Base-by-base conservation (phyloP, 2,329 filamentous ascomycete species). In the Cyphellophora europaea region DNA sequence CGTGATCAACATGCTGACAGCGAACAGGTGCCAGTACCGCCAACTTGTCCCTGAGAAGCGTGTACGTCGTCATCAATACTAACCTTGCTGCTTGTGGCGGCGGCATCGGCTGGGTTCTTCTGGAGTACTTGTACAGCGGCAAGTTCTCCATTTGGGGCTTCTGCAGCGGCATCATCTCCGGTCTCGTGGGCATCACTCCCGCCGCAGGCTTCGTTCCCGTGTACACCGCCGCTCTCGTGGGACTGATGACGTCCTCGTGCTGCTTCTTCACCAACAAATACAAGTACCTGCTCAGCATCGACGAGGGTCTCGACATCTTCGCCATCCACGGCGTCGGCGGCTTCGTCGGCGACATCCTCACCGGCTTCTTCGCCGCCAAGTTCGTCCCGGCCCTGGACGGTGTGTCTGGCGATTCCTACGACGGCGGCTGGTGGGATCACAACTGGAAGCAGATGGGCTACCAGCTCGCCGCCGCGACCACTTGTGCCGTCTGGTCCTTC, bases 261-360 rank as follows among this genome's bases (percentile, higher is more conserved):
- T 71, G 65, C 40, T 66, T 65, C 38, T 66, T 63, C 38, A 53
- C 63, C 6, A 64, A 63, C 35, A 57, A 63, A 33, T 52, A 66
- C 44, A 73, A 74, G 44, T 56, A 72, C 30, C 56, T 70, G 41
- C 53, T 74, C 5, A 58, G 59, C 3, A 61, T 75, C 8, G 72
- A 76, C 40, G 72, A 76, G 29, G 71, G 71, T 2, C 61, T 76
- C 33, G 72, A 76, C 40, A 71, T 76, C 32, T 76, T 75, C 40
- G 69, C 70, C 15, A 63, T 76, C 19, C 72, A 77, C 46, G 72
- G 72, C 14, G 57, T 76, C 1, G 72, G 72, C 13, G 72, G 72
- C 8, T 66, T 68, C 44, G 62, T 75, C 0, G 72, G 72, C 8
- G 66, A 69, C 18, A 58, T 76, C 30, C 49, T 75, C 8, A 76